Base-by-base conservation (phyloP, 2,329 filamentous ascomycete species). In the Pyricularia sp. region DNA sequence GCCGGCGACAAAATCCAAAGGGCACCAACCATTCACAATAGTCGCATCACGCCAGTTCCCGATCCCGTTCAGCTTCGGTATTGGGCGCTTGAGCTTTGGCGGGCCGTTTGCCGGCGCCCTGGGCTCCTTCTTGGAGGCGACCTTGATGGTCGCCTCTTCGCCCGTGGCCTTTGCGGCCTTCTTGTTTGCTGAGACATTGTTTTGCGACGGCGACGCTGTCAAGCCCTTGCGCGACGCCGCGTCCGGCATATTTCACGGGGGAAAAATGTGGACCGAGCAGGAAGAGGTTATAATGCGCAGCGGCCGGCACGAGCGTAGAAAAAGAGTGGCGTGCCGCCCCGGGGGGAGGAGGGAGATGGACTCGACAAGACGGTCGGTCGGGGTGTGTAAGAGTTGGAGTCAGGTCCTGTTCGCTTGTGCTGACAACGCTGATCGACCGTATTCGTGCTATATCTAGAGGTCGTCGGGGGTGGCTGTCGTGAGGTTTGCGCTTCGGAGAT, bases 11-110 rank as follows among this genome's bases (percentile, higher is more conserved):
- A n/a, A 59, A 10, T 6, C 3, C 33, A 4, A 36, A 36, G 5
- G 23, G 64, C 7, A 75, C n/a, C 81, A 55, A 80, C 90, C 89
- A 87, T 73, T 88, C 87, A 30, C 79, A 65, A 90, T 81, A 72
- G 82, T 86, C n/a, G 85, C 85, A 73, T 91, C 89, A 73, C 85
- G 86, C 90, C 90, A 92, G 74, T 90, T 91, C 28, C 90, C 90
- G 4, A 88, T 85, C 73, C 90, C 88, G 69, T 80, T 86, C 69
- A 88, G 83, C 76, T 89, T 91, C 0, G 88, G 87, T 0, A 83
- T 78, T 1, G 83, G 78, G 73, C 87, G 90, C 78, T 88, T 92
- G 26, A 92, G 76, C 73, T 89, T 90, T 68, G 90, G 83, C 6
- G 79, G 78, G 55, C 83, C 85, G 64, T 81, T 82, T 17, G 50